These are phyloP conservation scores for Cadophora gregata DNA, from an alignment of 2,329 filamentous ascomycete genomes.

Conservation along the genomic window DNA sequence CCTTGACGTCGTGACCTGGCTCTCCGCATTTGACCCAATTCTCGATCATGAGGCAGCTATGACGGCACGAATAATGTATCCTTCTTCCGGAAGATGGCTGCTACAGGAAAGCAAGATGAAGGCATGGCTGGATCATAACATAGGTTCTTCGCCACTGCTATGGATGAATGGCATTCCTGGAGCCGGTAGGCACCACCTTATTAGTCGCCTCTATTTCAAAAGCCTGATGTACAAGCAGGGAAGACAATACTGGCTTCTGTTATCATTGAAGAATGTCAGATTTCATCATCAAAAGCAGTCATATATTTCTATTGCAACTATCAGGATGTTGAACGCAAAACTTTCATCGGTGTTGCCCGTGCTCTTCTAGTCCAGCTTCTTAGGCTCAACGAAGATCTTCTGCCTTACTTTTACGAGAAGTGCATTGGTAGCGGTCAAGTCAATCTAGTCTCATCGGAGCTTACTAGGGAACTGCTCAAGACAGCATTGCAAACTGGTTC, in stretches of 20 bases:
- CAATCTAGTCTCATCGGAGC: conserved; percentile 37
- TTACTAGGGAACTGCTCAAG: conserved; percentile 44
- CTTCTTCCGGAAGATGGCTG: conserved; percentile 44
- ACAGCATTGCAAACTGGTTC: conserved; percentile 37
- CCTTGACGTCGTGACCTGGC: conserved; percentile 34
- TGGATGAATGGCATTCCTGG: conserved; percentile 51
- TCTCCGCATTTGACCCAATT: conserved; percentile 30
- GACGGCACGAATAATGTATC: conserved; percentile 30
- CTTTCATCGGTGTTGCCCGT: conserved; percentile 44
- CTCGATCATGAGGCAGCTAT: conserved; percentile 37
- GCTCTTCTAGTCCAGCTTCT: conserved; percentile 47
- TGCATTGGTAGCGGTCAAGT: conserved; percentile 42
- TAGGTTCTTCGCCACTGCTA: conserved; percentile 39
- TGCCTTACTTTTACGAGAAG: conserved; percentile 46
- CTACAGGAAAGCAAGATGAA: conserved; percentile 34
- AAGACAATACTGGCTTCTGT: conserved; percentile 50
- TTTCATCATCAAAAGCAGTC: conserved; percentile 8
- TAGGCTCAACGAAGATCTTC: conserved; percentile 39
- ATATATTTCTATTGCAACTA: conserved; percentile 51
- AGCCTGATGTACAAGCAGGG: conserved; percentile 34
- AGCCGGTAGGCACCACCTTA: conserved; percentile 46
- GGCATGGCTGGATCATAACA: conserved; percentile 30
- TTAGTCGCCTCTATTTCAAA: too few species aligned
- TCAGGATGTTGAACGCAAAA: conserved; percentile 42
- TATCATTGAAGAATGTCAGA: conserved; percentile 44